Evolutionary conservation across 1,284 basidiomycete species (phyloP).

Genomic region (Lignosus rhinocerotis): DNA sequence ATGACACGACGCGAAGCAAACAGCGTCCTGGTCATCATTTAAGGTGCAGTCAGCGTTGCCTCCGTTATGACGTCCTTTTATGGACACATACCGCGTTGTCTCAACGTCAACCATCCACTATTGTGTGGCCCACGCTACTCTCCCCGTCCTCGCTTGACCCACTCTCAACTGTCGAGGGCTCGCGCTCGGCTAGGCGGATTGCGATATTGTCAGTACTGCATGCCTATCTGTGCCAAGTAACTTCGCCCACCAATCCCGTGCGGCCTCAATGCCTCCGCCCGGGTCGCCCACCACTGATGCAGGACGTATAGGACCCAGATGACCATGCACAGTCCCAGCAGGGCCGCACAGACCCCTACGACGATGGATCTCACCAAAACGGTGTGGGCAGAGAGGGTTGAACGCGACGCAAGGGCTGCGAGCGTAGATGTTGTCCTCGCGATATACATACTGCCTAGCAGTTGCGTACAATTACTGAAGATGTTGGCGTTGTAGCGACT

Average conservation of each 20-base stretch:
- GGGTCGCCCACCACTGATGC: not conserved
- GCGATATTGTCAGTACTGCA: too few relatives aligned
- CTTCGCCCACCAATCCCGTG: not conserved
- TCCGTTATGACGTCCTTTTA: too few relatives aligned
- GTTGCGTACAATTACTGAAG: not conserved
- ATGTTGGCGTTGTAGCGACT: not conserved
- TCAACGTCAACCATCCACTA: too few relatives aligned
- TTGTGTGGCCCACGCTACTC: not conserved
- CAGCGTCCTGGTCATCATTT: too few relatives aligned
- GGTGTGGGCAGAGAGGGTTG: not conserved
- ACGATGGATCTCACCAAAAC: not conserved
- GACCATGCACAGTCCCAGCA: not conserved
- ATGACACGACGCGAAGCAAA: too few relatives aligned
- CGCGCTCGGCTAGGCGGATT: too few relatives aligned
- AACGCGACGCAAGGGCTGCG: not conserved
- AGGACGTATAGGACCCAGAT: not conserved
- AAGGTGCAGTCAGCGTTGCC: too few relatives aligned
- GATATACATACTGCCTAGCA: not conserved
- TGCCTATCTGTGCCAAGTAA: too few relatives aligned
- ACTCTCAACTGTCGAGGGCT: not conserved
- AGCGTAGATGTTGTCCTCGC: not conserved
- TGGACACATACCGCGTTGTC: too few relatives aligned
- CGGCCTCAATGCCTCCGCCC: constrained; percentile 1
- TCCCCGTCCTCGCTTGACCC: not conserved
- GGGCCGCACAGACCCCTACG: not conserved